Evolutionary conservation across 169 alveolate species (phyloP).

Genomic region (Babesia bigemina): DNA sequence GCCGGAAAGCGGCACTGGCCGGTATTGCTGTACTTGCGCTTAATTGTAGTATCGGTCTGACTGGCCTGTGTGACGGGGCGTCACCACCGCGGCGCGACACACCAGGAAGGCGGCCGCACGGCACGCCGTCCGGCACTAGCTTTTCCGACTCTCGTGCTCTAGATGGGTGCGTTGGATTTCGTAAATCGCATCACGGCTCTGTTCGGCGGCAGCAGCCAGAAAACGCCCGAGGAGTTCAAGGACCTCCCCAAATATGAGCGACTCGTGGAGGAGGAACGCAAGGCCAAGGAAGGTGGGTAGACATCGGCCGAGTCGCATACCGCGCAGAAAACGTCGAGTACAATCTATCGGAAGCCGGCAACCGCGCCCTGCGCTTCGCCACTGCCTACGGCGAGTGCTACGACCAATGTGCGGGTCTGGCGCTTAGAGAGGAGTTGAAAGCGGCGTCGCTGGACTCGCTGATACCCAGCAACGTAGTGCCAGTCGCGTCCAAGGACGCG

Average conservation of each 20-base stretch:
- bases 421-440: constrained; percentile 49
- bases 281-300: constrained; percentile 47
- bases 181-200: constrained; percentile 22
- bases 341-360: constrained; percentile 24
- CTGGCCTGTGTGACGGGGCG: background rate
- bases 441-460: constrained; percentile 51
- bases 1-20: too few species aligned
- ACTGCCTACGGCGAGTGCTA: constrained; percentile 59
- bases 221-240: constrained; percentile 45
- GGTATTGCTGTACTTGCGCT: background rate
- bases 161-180: constrained; percentile 30
- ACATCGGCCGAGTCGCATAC: background rate
- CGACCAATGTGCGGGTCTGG: constrained; percentile 63
- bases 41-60: background rate
- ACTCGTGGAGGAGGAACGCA: constrained; percentile 54
- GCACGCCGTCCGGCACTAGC: background rate
- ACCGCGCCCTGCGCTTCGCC: constrained; percentile 54
- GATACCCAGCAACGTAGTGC: constrained; percentile 37
- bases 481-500: constrained; percentile 55
- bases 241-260: constrained; percentile 55
- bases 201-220: constrained; percentile 34
- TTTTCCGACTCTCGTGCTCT: constrained; percentile 3
- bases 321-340: constrained; percentile 8
- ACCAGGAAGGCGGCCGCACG: constrained; percentile 14
- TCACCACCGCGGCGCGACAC: background rate